Evolutionary conservation across 768 basidiomycete species (phyloP), one percentile per base, ranked within the genome.

Genomic region (Boletus subcaerulescens): DNA sequence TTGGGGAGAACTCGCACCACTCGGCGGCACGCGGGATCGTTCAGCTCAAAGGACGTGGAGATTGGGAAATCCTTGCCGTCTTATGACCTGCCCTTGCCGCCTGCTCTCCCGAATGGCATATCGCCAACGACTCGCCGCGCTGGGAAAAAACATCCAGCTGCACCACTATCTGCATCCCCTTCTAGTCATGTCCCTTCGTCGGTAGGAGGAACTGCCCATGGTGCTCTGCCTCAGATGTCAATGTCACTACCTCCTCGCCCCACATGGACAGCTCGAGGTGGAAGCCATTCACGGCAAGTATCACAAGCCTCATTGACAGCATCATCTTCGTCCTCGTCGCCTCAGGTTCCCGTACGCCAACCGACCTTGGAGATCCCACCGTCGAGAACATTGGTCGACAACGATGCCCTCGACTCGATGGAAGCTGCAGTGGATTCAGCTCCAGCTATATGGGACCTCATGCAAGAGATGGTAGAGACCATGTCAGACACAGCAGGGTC

Each of bases 11-110:
- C 70, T 24, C 83, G 84, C 26, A 85, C 80, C 46, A 79, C 83
- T 22, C 79, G 93, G 42, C 79, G 94, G 36, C 90, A 96, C 68
- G 94, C 91, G 6, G 94, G 94, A n/a, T 96, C 94, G 4, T 98
- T 96, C 74, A 96, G 94, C 57, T 85, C 80, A 24, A 89, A 92
- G 65, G 94, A 97, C 67, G 89, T 96, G 7, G 87, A 96, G 66
- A 85, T 91, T 48, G 94, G 94, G 39, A 91, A 86, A 71, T 77
- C 82, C 51, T 68, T 91, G 47, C 87, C 90, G 9, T 86, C 86
- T n/a, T 81, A 82, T 59, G 80, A 84, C 43, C 53, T 73, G 3
- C 65, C 69, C 4, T 24, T 60, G 10, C 70, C 64, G 2, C 63
- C 60, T 12, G 17, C 75, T 14, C 59, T 76, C 9, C 57, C 62